Percentiles rank a stretch among this genome's conserved stretches.
Evolutionary conservation across 768 basidiomycete genomes (phyloP).

Genomic region (Cantharellus anzutake): DNA sequence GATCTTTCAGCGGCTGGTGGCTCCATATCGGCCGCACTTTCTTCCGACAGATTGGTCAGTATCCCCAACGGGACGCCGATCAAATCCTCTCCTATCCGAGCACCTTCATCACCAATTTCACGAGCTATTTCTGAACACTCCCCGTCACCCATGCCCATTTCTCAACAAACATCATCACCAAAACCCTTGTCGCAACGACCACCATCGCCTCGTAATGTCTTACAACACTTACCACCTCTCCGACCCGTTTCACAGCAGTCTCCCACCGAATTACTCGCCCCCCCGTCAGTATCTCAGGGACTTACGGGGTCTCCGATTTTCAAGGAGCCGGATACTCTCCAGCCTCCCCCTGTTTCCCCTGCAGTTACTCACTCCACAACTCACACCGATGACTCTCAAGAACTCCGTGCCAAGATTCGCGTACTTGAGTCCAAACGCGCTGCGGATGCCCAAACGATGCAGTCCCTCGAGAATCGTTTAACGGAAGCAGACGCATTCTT

Average conservation of each 20-base stretch:
- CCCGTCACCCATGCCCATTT: constrained; percentile 14
- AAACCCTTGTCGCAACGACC: constrained; percentile 18
- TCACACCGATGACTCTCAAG: constrained; percentile 36
- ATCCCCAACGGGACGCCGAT: no score
- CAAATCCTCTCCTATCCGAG: constrained; percentile 4
- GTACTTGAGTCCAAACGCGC: constrained; percentile 73
- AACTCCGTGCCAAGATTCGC: constrained; percentile 64
- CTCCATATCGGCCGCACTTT: background rate
- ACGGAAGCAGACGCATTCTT: constrained; percentile 72
- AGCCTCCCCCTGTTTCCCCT: no score
- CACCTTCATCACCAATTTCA: constrained; percentile 23
- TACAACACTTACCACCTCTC: constrained; percentile 7
- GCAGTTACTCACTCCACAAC: background rate
- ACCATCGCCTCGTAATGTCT: background rate
- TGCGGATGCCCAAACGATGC: constrained; percentile 70
- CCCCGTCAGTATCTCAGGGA: constrained; percentile 21
- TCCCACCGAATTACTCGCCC: constrained; percentile 15
- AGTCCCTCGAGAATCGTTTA: constrained; percentile 69
- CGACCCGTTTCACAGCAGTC: background rate
- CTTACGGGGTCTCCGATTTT: background rate
- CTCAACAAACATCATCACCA: background rate
- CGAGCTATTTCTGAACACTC: constrained; percentile 42
- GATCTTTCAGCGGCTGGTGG: background rate
- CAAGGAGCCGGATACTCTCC: no score
- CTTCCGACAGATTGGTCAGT: background rate